Evolutionary conservation across 2,329 filamentous ascomycete genomes (phyloP), one percentile per base, ranked within the genome.

Genomic region (Aspergillus unguis): DNA sequence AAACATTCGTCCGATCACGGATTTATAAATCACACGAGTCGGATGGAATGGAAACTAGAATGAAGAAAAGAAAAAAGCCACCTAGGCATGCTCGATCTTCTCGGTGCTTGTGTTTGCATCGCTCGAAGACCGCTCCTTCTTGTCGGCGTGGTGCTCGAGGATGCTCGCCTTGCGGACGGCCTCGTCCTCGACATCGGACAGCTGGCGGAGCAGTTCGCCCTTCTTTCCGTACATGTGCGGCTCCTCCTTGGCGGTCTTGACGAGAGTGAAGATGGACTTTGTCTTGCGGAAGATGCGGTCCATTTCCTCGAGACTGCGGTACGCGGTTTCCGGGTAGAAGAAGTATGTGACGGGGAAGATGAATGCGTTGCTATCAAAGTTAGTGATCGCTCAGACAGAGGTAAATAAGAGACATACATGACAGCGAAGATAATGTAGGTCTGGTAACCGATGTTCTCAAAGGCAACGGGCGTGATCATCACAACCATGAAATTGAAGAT

Each of bases 261-360:
- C 77, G 3, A 80, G 73, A 17, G 74, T 64, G 56, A 81, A 79
- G 46, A 77, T 65, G 25, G 71, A 77, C 27, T 66, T 71, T 1
- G 77, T 78, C 56, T 81, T 81, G 65, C 75, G 75, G 74, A 87
- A 86, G 58, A 88, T 84, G 52, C 81, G 77, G 62, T 89, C 85
- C 69, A 89, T 83, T 65, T 88, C 85, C 67, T 88, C 85, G 31
- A 88, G 75, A 10, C 77, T 81, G 6, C 80, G 78, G 57, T 77
- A 78, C 7, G 80, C 80, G 2, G 81, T 84, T 62, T 84, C 82
- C 0, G 81, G 82, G 65, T 82, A 84, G 74, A 84, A 82, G 69
- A 83, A 80, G 69, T 82, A 84, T 44, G 80, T 77, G 6, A 77
- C 74, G 0, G 81, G 80, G 17, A 83, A 72, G 62, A 82, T 82